phyloP scores from a whole-genome alignment of 441 rosid genomes.

The Kokia cookei region DNA sequence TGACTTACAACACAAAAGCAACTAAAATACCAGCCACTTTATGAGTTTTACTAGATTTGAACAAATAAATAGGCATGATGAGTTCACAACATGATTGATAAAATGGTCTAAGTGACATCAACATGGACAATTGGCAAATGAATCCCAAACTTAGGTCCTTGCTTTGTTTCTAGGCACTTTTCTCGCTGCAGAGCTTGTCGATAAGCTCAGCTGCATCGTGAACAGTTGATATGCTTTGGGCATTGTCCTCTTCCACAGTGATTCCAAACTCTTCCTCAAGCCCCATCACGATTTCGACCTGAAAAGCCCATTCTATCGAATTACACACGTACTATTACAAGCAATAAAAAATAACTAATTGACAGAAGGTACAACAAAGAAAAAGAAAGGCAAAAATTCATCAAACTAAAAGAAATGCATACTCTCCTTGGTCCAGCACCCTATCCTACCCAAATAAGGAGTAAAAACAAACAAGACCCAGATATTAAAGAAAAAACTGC shows the following conservation, averaged over 20 bases:
- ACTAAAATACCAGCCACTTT: neutral
- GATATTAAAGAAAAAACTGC: neutral
- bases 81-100: conserved; percentile 13
- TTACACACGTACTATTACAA: neutral
- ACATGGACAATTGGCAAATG: neutral
- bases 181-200: conserved; percentile 32
- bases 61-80: conserved; percentile 6
- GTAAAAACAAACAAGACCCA: neutral
- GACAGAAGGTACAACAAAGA: neutral
- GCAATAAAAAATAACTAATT: neutral
- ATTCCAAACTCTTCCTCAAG: conserved; percentile 71
- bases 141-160: neutral
- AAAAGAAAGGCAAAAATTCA: neutral
- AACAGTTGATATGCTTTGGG: conserved; percentile 58
- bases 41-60: neutral
- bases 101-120: conserved; percentile 2
- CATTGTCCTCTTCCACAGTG: conserved; percentile 68
- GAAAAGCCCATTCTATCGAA: neutral
- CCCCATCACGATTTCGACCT: conserved; percentile 93
- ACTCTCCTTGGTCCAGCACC: neutral
- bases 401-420: neutral
- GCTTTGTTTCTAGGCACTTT: conserved; percentile 20
- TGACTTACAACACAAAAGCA: neutral
- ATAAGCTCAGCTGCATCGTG: conserved; percentile 80
- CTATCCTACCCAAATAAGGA: neutral